A percentile compares a stretch with the other conserved stretches of the same genome.
Conservation (phyloP, 441 rosid species). For the Bocquillonia castaneifolia region DNA sequence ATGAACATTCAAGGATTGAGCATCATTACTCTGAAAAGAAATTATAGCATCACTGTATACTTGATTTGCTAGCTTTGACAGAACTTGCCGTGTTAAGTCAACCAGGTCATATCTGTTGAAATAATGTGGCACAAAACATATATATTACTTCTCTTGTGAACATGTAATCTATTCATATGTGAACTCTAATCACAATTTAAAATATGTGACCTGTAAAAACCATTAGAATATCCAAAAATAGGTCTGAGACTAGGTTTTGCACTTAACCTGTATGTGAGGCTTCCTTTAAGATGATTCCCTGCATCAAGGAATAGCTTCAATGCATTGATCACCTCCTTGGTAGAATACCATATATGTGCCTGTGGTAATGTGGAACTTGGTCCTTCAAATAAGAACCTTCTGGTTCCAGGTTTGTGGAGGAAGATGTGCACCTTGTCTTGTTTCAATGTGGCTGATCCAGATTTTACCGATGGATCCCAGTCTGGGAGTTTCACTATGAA, state of each 20-base stretch:
- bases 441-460: constrained; percentile 29
- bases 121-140: neutral
- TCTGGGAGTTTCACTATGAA: constrained; percentile 89
- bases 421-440: constrained; percentile 30
- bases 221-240: too few species aligned
- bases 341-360: constrained; percentile 93
- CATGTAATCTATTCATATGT: too few species aligned
- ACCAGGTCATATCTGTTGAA: constrained; percentile 81
- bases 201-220: too few species aligned
- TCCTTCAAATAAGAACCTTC: constrained; percentile 57
- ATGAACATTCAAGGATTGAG: constrained; percentile 35
- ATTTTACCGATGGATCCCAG: constrained; percentile 65
- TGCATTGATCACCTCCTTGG: constrained; percentile 51
- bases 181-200: too few species aligned
- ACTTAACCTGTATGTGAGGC: constrained; percentile 73
- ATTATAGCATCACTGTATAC: constrained; percentile 60
- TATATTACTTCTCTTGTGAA: too few species aligned
- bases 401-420: constrained; percentile 28
- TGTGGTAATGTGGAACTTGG: constrained; percentile 49
- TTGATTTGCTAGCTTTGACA: constrained; percentile 86
- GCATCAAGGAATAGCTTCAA: constrained; percentile 62
- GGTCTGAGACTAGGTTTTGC: neutral
- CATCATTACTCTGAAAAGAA: constrained; percentile 59
- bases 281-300: constrained; percentile 58
- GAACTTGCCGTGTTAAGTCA: constrained; percentile 85